Evolutionary conservation across 2,329 filamentous ascomycete genomes (phyloP), one percentile per base, ranked within the genome.

Genomic region (Cladosporium phlei): DNA sequence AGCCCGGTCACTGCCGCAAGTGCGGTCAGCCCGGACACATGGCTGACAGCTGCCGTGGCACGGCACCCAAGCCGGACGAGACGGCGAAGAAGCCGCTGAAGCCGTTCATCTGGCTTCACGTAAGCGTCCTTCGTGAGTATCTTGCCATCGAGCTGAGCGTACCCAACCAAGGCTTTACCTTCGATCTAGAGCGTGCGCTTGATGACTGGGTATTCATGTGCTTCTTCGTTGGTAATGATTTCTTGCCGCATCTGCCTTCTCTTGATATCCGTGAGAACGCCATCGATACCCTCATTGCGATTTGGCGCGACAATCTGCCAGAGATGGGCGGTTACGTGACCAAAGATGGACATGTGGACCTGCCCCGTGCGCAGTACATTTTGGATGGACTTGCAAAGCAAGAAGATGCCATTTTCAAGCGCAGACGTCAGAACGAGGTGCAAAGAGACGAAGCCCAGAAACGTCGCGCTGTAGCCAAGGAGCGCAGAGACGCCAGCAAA

Each of bases 131-230:
- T 46, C 81, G 93, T 60, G 93, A 98, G 69, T 98, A 98, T 64
- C 77, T 98, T 46, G 89, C 85, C 48, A 84, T 88, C 42, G 93
- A 98, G 68, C 81, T 98, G 59, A 79, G 86, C 59, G 83, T 96
- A 25, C 84, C 88, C 14, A 79, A 82, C 47, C 79, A 95, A 55
- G 83, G 84, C 2, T 97, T 97, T 69, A 79, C 80, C 46, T 97
- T 95, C 67, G 89, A 98, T 64, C 75, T 98, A 34, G 93, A 98
- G 68, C 83, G 93, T 55, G 90, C 90, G 20, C 79, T 97, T 49
- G 93, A 97, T 67, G 91, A 97, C 64, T 97, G 91, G 93, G 88
- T 97, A 11, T 97, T 97, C 66, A 93, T 97, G 82, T 97, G 91
- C 70, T 97, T 94, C 71, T 97, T 97, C 65, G 91, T 97, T 47